These are phyloP conservation scores for Phytophthora colocasiae DNA, from an alignment of 352 stramenopile species.

Conservation along the genomic window DNA sequence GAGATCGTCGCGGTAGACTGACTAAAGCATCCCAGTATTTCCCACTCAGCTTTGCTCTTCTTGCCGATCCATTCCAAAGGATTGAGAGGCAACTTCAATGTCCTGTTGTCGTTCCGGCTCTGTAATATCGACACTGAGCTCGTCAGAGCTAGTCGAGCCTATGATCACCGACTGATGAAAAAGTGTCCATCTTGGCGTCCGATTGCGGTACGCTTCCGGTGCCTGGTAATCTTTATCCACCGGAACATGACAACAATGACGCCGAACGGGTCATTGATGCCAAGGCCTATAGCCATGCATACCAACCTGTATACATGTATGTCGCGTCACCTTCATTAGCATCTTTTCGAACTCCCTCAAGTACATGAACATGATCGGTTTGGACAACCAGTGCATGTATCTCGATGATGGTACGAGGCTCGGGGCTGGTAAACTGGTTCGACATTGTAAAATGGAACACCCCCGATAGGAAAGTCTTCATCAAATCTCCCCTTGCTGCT, in stretches of 20 bases:
- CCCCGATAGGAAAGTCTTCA: neutral
- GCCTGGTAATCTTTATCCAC: slow-evolving; percentile 34
- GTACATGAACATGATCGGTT: neutral
- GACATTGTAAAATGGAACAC: neutral
- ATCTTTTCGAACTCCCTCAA: neutral
- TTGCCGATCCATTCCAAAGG: too few species aligned
- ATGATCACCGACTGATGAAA: slow-evolving; percentile 14
- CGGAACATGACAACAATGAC: slow-evolving; percentile 8
- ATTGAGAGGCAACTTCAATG: slow-evolving; percentile 13
- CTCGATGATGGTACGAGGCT: slow-evolving; percentile 9
- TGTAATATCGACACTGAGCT: slow-evolving; percentile 2
- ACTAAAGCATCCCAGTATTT: neutral
- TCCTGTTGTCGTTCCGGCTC: slow-evolving; percentile 1
- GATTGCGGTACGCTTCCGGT: slow-evolving; percentile 37
- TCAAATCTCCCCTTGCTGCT: slow-evolving; percentile 7
- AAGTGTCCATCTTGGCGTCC: neutral
- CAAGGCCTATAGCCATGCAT: neutral
- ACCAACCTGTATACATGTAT: slow-evolving; percentile 1
- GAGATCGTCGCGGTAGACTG: too few species aligned
- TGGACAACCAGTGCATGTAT: neutral
- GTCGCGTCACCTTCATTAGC: slow-evolving; percentile 2
- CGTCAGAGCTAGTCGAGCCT: slow-evolving; percentile 23
- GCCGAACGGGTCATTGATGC: slow-evolving; percentile 9
- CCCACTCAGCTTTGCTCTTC: neutral
- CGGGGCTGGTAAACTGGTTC: slow-evolving; percentile 14